Conservation (phyloP, 2,329 filamentous ascomycete species). For the Arthroderma uncinatum region DNA sequence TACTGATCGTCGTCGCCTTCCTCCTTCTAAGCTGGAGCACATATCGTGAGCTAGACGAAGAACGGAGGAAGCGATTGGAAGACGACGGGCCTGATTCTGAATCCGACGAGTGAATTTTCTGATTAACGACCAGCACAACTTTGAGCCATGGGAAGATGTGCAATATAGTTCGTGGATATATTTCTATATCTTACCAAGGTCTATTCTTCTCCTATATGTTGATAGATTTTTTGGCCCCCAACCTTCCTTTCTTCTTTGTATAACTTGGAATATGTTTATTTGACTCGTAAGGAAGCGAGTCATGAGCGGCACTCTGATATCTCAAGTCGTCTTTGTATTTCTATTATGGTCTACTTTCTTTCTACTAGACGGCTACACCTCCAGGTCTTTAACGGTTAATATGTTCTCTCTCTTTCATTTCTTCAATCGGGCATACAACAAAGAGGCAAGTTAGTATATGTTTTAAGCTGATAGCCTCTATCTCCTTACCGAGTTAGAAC, state of each 20-base stretch:
- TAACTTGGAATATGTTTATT: neutral
- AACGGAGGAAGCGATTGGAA: conserved; percentile 50
- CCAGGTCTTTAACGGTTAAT: neutral
- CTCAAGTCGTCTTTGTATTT: neutral
- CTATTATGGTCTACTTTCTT: neutral
- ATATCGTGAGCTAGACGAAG: conserved; percentile 84
- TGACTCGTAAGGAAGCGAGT: neutral
- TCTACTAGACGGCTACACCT: neutral
- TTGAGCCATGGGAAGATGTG: too few relatives aligned
- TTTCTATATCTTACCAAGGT: neutral
- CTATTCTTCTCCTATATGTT: neutral
- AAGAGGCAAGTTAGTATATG: neutral
- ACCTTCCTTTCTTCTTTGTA: neutral
- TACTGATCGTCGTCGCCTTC: conserved; percentile 81
- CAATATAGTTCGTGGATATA: neutral
- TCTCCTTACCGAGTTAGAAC: neutral
- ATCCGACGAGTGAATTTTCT: conserved; percentile 27
- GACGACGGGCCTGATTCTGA: conserved; percentile 35
- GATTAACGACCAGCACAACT: neutral
- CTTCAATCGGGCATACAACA: neutral
- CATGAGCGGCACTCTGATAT: neutral
- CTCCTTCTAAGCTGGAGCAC: conserved; percentile 81
- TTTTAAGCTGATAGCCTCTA: neutral
- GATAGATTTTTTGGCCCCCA: neutral
- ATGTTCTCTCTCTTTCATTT: too few relatives aligned